These are phyloP conservation scores for Exophiala spinifera DNA, from an alignment of 2,329 filamentous ascomycete species.

Conservation along the genomic window DNA sequence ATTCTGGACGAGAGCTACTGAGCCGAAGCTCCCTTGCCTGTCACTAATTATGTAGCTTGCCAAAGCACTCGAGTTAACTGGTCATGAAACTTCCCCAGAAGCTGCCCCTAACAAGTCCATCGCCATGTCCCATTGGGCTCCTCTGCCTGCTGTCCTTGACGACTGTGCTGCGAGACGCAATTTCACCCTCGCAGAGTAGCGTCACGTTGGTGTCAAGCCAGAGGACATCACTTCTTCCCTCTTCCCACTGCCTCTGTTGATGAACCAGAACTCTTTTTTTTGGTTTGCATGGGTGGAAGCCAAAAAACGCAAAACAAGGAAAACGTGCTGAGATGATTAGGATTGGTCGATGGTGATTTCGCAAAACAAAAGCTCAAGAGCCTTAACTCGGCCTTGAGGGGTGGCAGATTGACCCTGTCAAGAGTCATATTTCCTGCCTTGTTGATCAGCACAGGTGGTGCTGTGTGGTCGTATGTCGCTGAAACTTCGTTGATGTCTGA, in stretches of 20 bases:
- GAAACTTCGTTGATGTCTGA: conserved; percentile 23
- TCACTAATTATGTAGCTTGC: conserved; percentile 23
- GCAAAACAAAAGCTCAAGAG: conserved; percentile 1
- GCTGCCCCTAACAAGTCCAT: conserved; percentile 30
- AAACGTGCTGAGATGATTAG: conserved; percentile 24
- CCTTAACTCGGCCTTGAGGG: conserved; percentile 10
- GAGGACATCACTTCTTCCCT: conserved; percentile 7
- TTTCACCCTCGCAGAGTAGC: neutral
- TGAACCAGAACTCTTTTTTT: conserved; percentile 21
- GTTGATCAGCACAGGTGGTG: conserved; percentile 19
- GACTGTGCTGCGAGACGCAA: neutral
- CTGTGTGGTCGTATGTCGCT: conserved; percentile 23
- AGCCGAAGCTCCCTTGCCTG: conserved; percentile 11
- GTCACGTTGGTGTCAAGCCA: neutral
- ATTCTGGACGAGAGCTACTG: conserved; percentile 21
- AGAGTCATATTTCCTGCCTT: conserved; percentile 7
- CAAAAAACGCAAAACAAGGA: conserved; percentile 19
- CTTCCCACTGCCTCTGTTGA: conserved; percentile 4
- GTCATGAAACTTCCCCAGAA: conserved; percentile 26
- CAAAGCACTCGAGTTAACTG: conserved; percentile 22
- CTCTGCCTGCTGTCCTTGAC: conserved; percentile 1
- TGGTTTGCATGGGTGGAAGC: conserved; percentile 10
- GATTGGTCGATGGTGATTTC: conserved; percentile 21
- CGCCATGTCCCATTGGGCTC: conserved; percentile 12
- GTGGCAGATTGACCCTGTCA: conserved; percentile 7